Conservation (phyloP, 441 rosid genomes). For the Populus hybrid region DNA sequence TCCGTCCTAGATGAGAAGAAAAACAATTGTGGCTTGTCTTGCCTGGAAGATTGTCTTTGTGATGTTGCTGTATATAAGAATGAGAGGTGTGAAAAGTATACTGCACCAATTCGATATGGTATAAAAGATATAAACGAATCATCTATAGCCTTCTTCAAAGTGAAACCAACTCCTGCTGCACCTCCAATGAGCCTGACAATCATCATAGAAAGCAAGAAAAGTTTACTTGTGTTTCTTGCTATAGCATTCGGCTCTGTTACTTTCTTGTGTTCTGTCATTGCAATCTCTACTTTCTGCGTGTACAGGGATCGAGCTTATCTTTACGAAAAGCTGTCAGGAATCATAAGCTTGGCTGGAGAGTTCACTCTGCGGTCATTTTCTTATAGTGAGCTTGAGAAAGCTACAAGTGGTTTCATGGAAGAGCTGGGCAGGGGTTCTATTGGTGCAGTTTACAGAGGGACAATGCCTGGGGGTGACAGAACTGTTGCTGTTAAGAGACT, state of each 20-base stretch:
- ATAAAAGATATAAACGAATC: neutral
- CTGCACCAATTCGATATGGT: conserved; percentile 18
- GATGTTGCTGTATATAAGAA: neutral
- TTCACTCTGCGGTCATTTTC: conserved; percentile 16
- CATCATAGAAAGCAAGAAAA: neutral
- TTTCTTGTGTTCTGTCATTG: conserved; percentile 14
- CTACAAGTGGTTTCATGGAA: too few relatives aligned
- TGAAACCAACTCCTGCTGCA: neutral
- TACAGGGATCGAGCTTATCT: conserved; percentile 9
- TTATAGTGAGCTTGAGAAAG: neutral
- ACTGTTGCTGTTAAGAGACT: too few relatives aligned
- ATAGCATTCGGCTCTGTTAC: conserved; percentile 12
- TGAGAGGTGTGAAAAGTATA: conserved; percentile 13
- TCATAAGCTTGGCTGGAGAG: conserved; percentile 7
- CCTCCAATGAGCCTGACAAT: neutral
- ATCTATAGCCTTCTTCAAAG: conserved; percentile 8
- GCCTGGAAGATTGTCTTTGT: conserved; percentile 18
- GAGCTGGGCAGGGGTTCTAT: too few relatives aligned
- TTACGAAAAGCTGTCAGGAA: conserved; percentile 17
- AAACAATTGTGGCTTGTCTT: conserved; percentile 17
- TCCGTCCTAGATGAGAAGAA: neutral
- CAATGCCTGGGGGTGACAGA: too few relatives aligned
- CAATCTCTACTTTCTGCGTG: conserved; percentile 12
- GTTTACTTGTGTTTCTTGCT: neutral
- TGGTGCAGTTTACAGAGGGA: too few relatives aligned